Evolutionary conservation across 352 stramenopile genomes (phyloP), one percentile per base, ranked within the genome.

Genomic region (Phytophthora colocasiae): DNA sequence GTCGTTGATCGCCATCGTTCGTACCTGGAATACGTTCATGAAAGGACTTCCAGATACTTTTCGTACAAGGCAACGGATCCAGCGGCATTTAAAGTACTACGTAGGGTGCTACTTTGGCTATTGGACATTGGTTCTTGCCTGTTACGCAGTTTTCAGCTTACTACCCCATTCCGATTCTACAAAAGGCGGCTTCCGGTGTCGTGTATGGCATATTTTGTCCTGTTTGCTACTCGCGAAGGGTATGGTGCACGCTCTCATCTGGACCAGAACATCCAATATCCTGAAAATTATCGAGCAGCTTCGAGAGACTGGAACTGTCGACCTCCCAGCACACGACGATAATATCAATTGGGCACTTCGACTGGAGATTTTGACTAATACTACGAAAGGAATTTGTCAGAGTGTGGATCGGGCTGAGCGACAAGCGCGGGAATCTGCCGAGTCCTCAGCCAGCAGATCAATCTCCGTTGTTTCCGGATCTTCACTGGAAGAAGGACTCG

Each of bases 341-440:
- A 93, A 81, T 49, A 95, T 97, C 56, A 97, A 97, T 53, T 93
- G 85, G 85, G 89, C 87, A 1, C 54, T 97, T 19, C 78, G 89
- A n/a, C 65, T 91, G 6, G 89, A 97, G 56, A 96, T 97, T 61
- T 50, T 97, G 14, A 93, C 81, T 0, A 93, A 95, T 49, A 96
- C 89, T 1, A 95, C 89, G 1, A 84, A 89, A 62, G 89, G 89
- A 9, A 96, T 96, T 69, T 94, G 84, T 34, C 73, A 92, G 38
- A 86, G 79, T 27, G 79, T 93, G 2, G 83, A 90, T 51, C 78
- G 75, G 2, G 81, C 82, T 4, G 87, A 95, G 62, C 69, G 69
- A 9, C 71, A 95, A 63, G 83, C 85, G 11, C 75, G 76, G 24
- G 69, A 51, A 2, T 82, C 74, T 1, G 65, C 73, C 2, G 49